phyloP scores from a whole-genome alignment of 2,329 filamentous ascomycete genomes.

The Beauveria sp. region DNA sequence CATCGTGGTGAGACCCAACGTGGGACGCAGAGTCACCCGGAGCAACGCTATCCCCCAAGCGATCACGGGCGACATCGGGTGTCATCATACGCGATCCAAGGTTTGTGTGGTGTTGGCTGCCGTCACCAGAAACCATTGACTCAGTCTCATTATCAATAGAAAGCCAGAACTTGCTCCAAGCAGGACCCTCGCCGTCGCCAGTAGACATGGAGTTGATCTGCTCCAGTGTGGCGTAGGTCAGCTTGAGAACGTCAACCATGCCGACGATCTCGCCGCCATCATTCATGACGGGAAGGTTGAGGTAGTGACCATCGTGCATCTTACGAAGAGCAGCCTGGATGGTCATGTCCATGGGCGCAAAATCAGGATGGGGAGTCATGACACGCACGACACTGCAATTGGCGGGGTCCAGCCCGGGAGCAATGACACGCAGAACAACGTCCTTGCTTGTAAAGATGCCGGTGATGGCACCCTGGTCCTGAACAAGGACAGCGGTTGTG shows the following conservation, averaged over 20 bases:
- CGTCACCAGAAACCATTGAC: conserved; percentile 90
- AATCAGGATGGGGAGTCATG: conserved; percentile 98
- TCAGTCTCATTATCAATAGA: conserved; percentile 92
- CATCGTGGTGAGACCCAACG: conserved; percentile 60
- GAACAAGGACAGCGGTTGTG: conserved; percentile 90
- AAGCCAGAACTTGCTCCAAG: conserved; percentile 99
- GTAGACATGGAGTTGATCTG: conserved; percentile 95
- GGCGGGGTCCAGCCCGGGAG: conserved; percentile 84
- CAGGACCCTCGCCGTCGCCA: conserved; percentile 83
- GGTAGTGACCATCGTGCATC: conserved; percentile 99
- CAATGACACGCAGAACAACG: conserved; percentile 95
- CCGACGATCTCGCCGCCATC: conserved; percentile 94
- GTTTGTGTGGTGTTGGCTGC: conserved; percentile 63
- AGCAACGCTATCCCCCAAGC: conserved; percentile 72
- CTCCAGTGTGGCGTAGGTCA: conserved; percentile 96
- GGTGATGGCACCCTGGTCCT: conserved; percentile 94
- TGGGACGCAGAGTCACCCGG: conserved; percentile 95
- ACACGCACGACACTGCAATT: conserved; percentile 97
- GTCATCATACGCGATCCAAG: conserved; percentile 69
- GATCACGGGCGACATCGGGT: conserved; percentile 65
- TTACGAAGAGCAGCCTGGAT: conserved; percentile 96
- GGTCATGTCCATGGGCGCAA: conserved; percentile 97
- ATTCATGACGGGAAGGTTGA: conserved; percentile 98
- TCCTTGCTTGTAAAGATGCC: conserved; percentile 99
- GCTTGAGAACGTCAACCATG: conserved; percentile 97